phyloP scores from a whole-genome alignment of 108 stramenopile genomes.

The Chaetoceros muelleri region DNA sequence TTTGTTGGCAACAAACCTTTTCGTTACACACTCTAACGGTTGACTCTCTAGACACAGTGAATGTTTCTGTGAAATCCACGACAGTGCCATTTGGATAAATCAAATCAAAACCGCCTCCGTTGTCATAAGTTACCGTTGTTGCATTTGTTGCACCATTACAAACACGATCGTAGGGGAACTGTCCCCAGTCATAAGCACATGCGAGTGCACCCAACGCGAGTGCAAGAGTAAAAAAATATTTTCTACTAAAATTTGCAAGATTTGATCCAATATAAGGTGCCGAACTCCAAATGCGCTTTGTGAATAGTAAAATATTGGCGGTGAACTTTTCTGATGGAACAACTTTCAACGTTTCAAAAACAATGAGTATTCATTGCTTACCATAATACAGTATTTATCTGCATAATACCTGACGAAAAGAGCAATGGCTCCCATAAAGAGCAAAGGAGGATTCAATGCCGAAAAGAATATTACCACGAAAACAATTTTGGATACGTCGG shows the following conservation, averaged over 20 bases:
- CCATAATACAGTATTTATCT: conserved; percentile 53
- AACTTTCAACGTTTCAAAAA: too few relatives aligned
- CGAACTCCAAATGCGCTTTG: conserved; percentile 44
- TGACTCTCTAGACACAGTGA: too few relatives aligned
- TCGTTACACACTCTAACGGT: neutral
- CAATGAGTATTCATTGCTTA: too few relatives aligned
- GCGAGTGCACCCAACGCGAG: conserved; percentile 25
- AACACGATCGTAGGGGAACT: conserved; percentile 44
- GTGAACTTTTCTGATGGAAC: too few relatives aligned
- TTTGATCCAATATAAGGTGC: conserved; percentile 39
- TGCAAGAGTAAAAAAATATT: conserved; percentile 51
- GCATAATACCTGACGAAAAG: conserved; percentile 44
- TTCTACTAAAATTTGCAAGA: conserved; percentile 45
- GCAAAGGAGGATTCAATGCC: conserved; percentile 45
- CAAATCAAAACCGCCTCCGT: too few relatives aligned
- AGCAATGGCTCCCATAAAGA: conserved; percentile 50
- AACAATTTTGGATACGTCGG: conserved; percentile 65
- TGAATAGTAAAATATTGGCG: too few relatives aligned
- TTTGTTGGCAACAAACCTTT: neutral
- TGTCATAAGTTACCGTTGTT: too few relatives aligned
- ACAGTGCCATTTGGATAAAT: too few relatives aligned
- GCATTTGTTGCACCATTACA: too few relatives aligned
- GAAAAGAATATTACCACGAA: conserved; percentile 71
- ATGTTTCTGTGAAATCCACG: too few relatives aligned
- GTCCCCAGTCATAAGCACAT: conserved; percentile 43